These are phyloP conservation scores for Aspergillus bombycis DNA, from an alignment of 2,329 filamentous ascomycete genomes.

Conservation along the genomic window DNA sequence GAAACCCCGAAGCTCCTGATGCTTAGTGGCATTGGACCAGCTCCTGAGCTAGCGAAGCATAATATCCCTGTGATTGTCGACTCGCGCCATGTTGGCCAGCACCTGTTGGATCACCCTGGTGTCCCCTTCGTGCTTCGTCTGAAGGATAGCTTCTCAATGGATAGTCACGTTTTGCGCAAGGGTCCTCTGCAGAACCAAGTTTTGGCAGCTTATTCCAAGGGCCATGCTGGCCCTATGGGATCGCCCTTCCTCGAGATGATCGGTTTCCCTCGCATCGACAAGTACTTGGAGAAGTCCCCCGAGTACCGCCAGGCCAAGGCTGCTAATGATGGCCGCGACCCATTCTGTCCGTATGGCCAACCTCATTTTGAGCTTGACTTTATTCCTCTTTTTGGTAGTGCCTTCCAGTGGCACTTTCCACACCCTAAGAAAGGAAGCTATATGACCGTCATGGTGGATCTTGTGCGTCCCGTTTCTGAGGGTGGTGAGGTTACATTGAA, in stretches of 20 bases:
- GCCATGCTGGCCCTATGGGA: constrained; percentile 34
- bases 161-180: constrained; percentile 35
- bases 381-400: constrained; percentile 59
- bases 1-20: constrained; percentile 58
- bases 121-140: constrained; percentile 46
- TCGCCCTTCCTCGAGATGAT: constrained; percentile 53
- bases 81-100: constrained; percentile 34
- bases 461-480: constrained; percentile 53
- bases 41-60: constrained; percentile 41
- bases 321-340: constrained; percentile 49
- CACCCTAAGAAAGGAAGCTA: constrained; percentile 47
- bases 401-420: constrained; percentile 55
- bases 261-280: constrained; percentile 46
- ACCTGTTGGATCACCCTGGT: constrained; percentile 44
- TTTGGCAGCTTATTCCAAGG: no score
- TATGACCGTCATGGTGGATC: constrained; percentile 60
- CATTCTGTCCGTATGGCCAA: constrained; percentile 60
- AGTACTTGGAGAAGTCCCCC: constrained; percentile 37
- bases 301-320: constrained; percentile 52
- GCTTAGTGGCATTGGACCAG: constrained; percentile 52
- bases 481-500: constrained; percentile 43
- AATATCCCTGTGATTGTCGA: constrained; percentile 35
- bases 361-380: constrained; percentile 67
- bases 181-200: no score
- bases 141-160: constrained; percentile 47